These are phyloP conservation scores for Diaporthe sp. DNA, from an alignment of 2,329 filamentous ascomycete species.

Conservation along the genomic window DNA sequence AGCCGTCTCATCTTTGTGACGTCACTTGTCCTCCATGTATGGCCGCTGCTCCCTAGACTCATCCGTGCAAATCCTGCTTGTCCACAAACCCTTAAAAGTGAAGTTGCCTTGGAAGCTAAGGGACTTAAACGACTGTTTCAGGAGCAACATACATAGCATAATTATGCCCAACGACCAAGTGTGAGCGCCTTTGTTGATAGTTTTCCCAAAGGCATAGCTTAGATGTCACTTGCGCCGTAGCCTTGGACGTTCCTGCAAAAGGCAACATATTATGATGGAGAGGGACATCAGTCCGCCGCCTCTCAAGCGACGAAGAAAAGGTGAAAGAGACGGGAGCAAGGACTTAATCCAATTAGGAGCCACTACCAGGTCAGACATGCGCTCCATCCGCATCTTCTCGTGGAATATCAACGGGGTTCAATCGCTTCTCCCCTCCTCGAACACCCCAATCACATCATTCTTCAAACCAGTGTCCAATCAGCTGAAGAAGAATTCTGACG, in stretches of 20 bases:
- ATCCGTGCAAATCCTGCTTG: neutral
- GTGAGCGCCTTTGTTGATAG: neutral
- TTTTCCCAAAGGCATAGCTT: neutral
- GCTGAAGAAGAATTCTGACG: neutral
- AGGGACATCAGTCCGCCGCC: conserved; percentile 34
- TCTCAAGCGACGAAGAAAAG: conserved; percentile 23
- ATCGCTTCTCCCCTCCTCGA: conserved; percentile 41
- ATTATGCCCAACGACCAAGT: neutral
- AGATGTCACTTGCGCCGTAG: neutral
- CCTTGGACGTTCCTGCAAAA: neutral
- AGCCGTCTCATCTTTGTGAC: neutral
- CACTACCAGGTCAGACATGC: neutral
- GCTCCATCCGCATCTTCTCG: conserved; percentile 42
- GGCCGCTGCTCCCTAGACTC: no score
- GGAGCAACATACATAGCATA: neutral
- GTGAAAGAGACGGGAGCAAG: no score
- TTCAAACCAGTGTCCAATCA: conserved; percentile 40
- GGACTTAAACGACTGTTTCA: neutral
- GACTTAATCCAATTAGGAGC: neutral
- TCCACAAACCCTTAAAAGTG: neutral
- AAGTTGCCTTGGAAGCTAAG: neutral
- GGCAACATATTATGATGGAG: neutral
- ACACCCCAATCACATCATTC: conserved; percentile 43
- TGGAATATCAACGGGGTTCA: conserved; percentile 47
- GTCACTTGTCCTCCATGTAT: neutral